Evolutionary conservation across 768 basidiomycete genomes (phyloP).

Genomic region (Mycena amicta): DNA sequence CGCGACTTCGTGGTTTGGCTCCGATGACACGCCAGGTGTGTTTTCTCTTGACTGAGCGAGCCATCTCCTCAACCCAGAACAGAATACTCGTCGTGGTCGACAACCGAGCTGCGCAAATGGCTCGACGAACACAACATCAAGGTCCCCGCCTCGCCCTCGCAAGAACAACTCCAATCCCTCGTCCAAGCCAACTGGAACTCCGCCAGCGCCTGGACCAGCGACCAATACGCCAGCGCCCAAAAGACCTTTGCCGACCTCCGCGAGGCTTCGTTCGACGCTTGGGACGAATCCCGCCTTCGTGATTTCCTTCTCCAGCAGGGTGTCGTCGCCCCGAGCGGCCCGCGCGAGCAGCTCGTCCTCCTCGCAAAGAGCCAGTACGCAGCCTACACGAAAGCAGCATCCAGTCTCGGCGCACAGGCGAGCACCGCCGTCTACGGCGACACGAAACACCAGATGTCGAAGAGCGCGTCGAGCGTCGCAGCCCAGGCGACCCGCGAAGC

Average conservation of each 20-base stretch:
- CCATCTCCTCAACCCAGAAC: constrained; percentile 14
- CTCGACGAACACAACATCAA: constrained; percentile 66
- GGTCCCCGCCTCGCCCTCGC: constrained; percentile 47
- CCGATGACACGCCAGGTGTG: constrained; percentile 32
- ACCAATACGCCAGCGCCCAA: constrained; percentile 67
- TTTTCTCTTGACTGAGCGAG: constrained; percentile 12
- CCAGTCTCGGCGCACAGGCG: constrained; percentile 52
- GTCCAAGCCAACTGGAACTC: constrained; percentile 67
- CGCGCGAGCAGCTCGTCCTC: constrained; percentile 76
- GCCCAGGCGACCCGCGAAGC: constrained; percentile 59
- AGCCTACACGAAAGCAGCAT: constrained; percentile 61
- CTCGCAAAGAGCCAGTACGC: constrained; percentile 74
- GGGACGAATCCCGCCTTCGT: constrained; percentile 84
- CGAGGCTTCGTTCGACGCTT: constrained; percentile 69
- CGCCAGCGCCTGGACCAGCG: constrained; percentile 57
- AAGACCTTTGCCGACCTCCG: constrained; percentile 60
- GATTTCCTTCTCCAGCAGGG: constrained; percentile 87
- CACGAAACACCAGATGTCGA: constrained; percentile 40
- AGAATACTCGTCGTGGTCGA: constrained; percentile 59
- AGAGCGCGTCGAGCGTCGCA: constrained; percentile 42
- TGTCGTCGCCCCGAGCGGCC: constrained; percentile 78
- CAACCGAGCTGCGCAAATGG: constrained; percentile 66
- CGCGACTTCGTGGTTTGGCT: constrained; percentile 53
- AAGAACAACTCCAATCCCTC: constrained; percentile 43
- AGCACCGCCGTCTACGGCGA: constrained; percentile 56